Base-by-base conservation (phyloP, 179 eudicot species). In the Amaranthus tricolor region DNA sequence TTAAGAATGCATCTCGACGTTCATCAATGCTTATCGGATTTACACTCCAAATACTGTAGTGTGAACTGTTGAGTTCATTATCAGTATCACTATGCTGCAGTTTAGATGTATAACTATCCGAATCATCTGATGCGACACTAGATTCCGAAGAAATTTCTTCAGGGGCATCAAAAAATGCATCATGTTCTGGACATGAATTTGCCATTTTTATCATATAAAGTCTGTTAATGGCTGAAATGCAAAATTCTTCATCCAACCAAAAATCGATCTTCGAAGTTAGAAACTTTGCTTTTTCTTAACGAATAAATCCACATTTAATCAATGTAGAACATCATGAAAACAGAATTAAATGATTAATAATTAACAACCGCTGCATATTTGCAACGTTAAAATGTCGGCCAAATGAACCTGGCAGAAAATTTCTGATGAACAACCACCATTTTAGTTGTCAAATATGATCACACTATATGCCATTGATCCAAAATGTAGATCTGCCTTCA, bases 1-100 rank as follows among this genome's bases (percentile, higher is more conserved):
- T 83, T 50, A 85, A 68, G 67, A 94, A 90, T 21, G 86, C 88
- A 50, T 74, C 70, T 6, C 98, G 94, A 1, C 98, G 86, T 75
- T 84, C 89, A 71, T 81, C 76, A 69, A 88, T 83, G 81, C 90
- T 92, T 62, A 77, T 85, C 5, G 87, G 88, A 40, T 85, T 80
- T 58, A 67, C 78, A 43, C 73, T 80, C 97, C 97, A 94, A 68
- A 83, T 80, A 5, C 89, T 92, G 69, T 88, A 90, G 56, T 71
- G 85, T 5, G 84, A 71, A 43, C 77, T 66, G 52, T 76, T 67
- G 16, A 77, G 61, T 62, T 21, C 67, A 13, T 59, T n/a, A 57
- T 58, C 72, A 54, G 44, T 49, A 65, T 58, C 52, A 15, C 31
- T 69, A 55, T 69, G 56, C 45, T 73, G 74, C 52, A 78, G 44